A percentile compares a stretch with the other conserved stretches of the same genome.
phyloP scores from a whole-genome alignment of 495 filamentous ascomycete genomes.

The Penicillium samsonianum region DNA sequence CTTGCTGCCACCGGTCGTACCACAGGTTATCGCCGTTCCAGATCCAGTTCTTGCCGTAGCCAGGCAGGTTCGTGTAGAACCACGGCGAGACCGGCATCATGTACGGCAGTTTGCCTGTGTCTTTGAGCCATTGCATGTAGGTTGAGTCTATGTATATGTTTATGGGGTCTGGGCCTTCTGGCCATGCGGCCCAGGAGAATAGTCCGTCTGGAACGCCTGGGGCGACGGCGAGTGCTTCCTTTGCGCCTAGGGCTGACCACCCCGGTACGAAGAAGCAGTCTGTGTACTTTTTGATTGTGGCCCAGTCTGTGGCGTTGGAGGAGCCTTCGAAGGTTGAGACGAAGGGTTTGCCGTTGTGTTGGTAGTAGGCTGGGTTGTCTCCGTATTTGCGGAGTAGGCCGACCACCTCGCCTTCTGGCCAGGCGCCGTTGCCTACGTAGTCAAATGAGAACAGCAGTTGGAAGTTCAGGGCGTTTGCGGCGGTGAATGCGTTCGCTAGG shows the following conservation, averaged over 20 bases:
- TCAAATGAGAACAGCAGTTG: constrained; percentile 72
- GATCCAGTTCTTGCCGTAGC: constrained; percentile 73
- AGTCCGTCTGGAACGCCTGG: constrained; percentile 56
- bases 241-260: constrained; percentile 61
- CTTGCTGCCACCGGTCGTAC: constrained; percentile 73
- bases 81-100: constrained; percentile 82
- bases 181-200: constrained; percentile 78
- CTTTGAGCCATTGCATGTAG: constrained; percentile 51
- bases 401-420: constrained; percentile 57
- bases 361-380: constrained; percentile 51
- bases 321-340: constrained; percentile 75
- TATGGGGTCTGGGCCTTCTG: constrained; percentile 57
- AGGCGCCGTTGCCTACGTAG: constrained; percentile 55
- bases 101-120: constrained; percentile 56
- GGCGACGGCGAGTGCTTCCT: constrained; percentile 45
- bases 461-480: constrained; percentile 57
- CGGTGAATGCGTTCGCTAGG: constrained; percentile 54
- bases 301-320: constrained; percentile 58
- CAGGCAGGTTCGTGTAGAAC: constrained; percentile 72
- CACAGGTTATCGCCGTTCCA: constrained; percentile 71
- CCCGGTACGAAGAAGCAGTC: constrained; percentile 61
- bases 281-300: constrained; percentile 51
- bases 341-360: constrained; percentile 57
- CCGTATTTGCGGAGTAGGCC: constrained; percentile 60
- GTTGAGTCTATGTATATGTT: constrained; percentile 52